Base-by-base conservation (phyloP, 179 eudicot species). In the Beta macrorhiza region DNA sequence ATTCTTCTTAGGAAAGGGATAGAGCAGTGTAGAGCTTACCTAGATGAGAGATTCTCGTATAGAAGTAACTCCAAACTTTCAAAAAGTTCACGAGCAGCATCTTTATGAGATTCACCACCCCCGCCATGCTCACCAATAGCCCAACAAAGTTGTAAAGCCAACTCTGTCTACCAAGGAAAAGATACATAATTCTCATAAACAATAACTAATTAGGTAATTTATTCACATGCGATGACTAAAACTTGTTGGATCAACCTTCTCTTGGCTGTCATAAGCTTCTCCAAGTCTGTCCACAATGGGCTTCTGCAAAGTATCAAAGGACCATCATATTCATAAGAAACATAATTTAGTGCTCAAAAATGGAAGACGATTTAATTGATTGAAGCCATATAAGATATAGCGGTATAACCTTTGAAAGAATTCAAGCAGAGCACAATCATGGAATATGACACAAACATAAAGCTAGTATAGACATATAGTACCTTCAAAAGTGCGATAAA, bases 51-150 rank as follows among this genome's bases (percentile, higher is more conserved):
- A 78, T 94, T 97, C 88, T 97, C 99, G 77, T 97, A 97, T 58
- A 97, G 82, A 76, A 97, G 93, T 74, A 97, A 83, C 87, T 97
- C 99, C 86, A 96, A 78, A 86, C 99, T 94, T 90, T 96, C 99
- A 83, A 94, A 96, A 67, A 94, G 97, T 88, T 96, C 98, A 78
- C 98, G 94, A 82, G 97, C 99, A 49, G 94, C 99, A 86, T 96
- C 96, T 81, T 91, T 96, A 85, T 89, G 93, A 86, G 94, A 87
- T 80, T 81, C 93, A 72, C 97, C 98, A 57, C 99, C 99, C 19
- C 98, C 99, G 87, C 99, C 99, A 85, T 97, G 89, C 87, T 97
- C 99, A 82, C 99, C 99, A 78, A 97, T 93, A 51, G 98, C 99
- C 99, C 99, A 97, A 75, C 97, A 92, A 65, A 97, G 90, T 84